Evolutionary conservation across 176 grass and related monocot species (phyloP).

Genomic region (Elaeis guineensis): DNA sequence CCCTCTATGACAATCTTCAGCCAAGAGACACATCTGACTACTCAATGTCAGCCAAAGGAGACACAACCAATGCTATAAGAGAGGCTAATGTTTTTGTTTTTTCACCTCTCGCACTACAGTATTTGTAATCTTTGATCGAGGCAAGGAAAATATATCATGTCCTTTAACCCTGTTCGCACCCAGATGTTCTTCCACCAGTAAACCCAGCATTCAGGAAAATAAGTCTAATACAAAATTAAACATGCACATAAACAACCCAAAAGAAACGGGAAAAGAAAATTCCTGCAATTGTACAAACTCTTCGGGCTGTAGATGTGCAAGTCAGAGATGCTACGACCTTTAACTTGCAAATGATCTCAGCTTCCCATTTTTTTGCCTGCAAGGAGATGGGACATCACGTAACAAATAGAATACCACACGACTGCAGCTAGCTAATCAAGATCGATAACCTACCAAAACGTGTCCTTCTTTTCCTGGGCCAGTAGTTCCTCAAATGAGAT

Average conservation of each 20-base stretch:
- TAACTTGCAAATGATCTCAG: conserved; percentile 41
- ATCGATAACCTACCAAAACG: conserved; percentile 42
- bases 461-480: conserved; percentile 85
- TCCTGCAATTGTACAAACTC: neutral
- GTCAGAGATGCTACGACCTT: conserved; percentile 11
- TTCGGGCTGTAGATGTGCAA: conserved; percentile 5
- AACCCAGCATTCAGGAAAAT: conserved; percentile 3
- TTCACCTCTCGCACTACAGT: too few species aligned
- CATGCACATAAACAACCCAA: neutral
- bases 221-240: conserved; percentile 1
- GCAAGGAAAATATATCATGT: too few species aligned
- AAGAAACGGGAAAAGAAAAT: conserved; percentile 2
- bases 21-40: too few species aligned
- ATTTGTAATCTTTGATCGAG: too few species aligned
- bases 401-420: neutral
- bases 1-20: too few species aligned
- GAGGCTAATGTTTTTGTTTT: too few species aligned
- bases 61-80: too few species aligned
- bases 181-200: neutral
- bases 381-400: neutral
- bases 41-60: too few species aligned
- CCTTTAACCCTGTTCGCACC: too few species aligned
- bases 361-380: conserved; percentile 61
- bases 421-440: neutral
- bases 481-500: conserved; percentile 91